phyloP scores from a whole-genome alignment of 164 flowering plant genomes.

The Vitis rotundifolia region DNA sequence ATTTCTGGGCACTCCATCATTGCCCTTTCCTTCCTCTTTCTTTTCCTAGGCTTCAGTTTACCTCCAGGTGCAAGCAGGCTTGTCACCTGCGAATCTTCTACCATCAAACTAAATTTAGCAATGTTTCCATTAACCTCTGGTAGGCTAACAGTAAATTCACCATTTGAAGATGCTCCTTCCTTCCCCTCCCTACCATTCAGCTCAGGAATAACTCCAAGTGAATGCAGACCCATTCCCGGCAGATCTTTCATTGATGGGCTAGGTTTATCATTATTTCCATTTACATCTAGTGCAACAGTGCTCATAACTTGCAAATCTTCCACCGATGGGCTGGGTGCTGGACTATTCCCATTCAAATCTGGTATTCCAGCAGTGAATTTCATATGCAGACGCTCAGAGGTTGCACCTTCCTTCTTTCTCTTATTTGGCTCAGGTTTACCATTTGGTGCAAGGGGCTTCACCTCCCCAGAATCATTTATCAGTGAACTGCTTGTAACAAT shows the following conservation, averaged over 20 bases:
- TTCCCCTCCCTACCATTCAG: background rate
- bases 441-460: background rate
- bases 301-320: constrained; percentile 14
- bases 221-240: background rate
- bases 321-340: constrained; percentile 21
- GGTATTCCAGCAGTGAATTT: background rate
- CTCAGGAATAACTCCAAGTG: constrained; percentile 1
- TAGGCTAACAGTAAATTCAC: background rate
- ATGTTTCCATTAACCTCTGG: constrained; percentile 2
- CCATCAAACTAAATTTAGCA: background rate
- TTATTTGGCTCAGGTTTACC: constrained; percentile 17
- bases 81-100: background rate
- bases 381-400: background rate
- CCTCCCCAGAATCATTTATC: constrained; percentile 1
- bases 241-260: too few species aligned
- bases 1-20: background rate
- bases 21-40: constrained; percentile 32
- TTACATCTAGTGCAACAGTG: too few species aligned
- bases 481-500: constrained; percentile 5
- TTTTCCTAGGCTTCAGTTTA: constrained; percentile 21
- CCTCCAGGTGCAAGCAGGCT: constrained; percentile 11
- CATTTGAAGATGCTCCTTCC: too few species aligned
- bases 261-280: too few species aligned
- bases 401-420: constrained; percentile 17
- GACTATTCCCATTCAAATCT: constrained; percentile 10